These are phyloP conservation scores for Cicer chorassanicum DNA, from an alignment of 306 rosid genomes.

Conservation along the genomic window DNA sequence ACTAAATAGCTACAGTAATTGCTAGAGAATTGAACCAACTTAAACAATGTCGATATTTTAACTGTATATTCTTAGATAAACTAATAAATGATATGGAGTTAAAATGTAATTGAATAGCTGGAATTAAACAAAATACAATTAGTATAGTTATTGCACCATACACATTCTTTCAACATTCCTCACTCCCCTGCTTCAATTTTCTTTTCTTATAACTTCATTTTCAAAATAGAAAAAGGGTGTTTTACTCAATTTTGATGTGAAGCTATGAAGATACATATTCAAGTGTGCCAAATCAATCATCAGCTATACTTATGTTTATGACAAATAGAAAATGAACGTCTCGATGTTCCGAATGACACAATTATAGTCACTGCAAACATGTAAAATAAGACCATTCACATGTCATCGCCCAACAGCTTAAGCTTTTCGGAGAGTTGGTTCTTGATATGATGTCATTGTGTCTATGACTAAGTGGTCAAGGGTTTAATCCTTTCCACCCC, in stretches of 20 bases:
- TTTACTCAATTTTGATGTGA: too few relatives aligned
- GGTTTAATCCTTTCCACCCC: background rate
- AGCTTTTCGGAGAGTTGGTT: background rate
- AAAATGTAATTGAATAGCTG: background rate
- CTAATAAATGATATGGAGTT: background rate
- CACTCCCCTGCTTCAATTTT: background rate
- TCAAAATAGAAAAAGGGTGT: background rate
- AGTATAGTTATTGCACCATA: background rate
- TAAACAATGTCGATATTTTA: too few relatives aligned
- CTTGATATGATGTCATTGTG: background rate
- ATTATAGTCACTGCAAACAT: too few relatives aligned
- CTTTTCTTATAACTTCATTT: slow-evolving; percentile 3
- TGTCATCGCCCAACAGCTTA: background rate
- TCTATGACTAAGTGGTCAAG: background rate
- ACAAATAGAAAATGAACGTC: background rate
- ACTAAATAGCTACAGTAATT: background rate
- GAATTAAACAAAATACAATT: background rate
- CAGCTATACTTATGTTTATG: too few relatives aligned
- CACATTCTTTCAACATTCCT: slow-evolving; percentile 13
- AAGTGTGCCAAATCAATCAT: too few relatives aligned
- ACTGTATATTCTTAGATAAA: background rate
- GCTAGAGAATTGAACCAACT: too few relatives aligned
- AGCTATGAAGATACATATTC: too few relatives aligned
- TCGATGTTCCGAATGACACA: too few relatives aligned
- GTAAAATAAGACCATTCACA: background rate